A percentile compares a stretch with the other conserved stretches of the same genome.
Evolutionary conservation across 2,329 filamentous ascomycete genomes (phyloP).

Genomic region (Exophiala dermatitidis): DNA sequence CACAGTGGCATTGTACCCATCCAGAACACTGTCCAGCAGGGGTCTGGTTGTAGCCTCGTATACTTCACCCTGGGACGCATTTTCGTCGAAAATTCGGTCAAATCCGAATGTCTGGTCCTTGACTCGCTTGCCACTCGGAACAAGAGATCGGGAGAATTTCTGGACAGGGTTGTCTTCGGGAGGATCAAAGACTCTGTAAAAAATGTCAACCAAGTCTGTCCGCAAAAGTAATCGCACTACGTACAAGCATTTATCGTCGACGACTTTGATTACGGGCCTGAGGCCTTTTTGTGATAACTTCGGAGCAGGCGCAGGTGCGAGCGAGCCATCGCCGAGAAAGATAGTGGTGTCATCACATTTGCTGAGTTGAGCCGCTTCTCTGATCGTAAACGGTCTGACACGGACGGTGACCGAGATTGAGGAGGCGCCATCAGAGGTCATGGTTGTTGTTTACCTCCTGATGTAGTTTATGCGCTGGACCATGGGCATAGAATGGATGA

Average conservation of each 20-base stretch:
- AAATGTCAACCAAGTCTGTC: neutral
- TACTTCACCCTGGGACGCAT: slow-evolving; percentile 81
- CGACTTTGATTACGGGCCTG: slow-evolving; percentile 85
- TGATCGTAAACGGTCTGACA: slow-evolving; percentile 65
- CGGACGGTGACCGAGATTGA: slow-evolving; percentile 50
- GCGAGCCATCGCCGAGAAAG: slow-evolving; percentile 92
- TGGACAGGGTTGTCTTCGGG: slow-evolving; percentile 91
- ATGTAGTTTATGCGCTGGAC: neutral
- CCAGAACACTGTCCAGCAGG: slow-evolving; percentile 88
- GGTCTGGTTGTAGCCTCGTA: slow-evolving; percentile 87
- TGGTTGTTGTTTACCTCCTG: slow-evolving; percentile 24
- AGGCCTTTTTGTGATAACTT: slow-evolving; percentile 82
- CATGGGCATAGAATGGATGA: slow-evolving; percentile 8
- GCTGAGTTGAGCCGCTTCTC: slow-evolving; percentile 85
- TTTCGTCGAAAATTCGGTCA: slow-evolving; percentile 94
- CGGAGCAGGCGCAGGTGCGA: slow-evolving; percentile 77
- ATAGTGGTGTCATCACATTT: slow-evolving; percentile 72
- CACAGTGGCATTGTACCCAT: slow-evolving; percentile 97
- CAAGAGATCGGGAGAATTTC: slow-evolving; percentile 72
- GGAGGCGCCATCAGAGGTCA: slow-evolving; percentile 42
- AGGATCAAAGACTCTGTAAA: slow-evolving; percentile 80
- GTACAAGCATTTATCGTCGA: slow-evolving; percentile 93
- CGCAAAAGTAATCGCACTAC: slow-evolving; percentile 33
- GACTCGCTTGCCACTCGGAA: slow-evolving; percentile 78
- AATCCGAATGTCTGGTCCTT: slow-evolving; percentile 98